These are phyloP conservation scores for Colletotrichum lentis DNA, from an alignment of 2,329 filamentous ascomycete species.

Conservation along the genomic window DNA sequence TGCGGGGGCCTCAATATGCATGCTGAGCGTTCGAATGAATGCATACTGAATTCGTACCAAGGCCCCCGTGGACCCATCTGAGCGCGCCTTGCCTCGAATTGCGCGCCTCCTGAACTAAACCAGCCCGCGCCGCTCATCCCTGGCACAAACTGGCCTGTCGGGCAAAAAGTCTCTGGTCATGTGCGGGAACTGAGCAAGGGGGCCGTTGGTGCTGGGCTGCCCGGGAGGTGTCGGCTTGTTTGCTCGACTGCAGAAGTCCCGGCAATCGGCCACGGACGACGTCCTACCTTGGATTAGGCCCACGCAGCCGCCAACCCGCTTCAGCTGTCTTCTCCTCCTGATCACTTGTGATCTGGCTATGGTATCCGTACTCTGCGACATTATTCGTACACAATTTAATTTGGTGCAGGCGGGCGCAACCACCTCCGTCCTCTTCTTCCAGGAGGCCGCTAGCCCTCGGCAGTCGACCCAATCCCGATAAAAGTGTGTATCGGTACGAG, in stretches of 20 bases:
- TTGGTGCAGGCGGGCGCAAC: not conserved
- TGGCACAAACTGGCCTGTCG: conserved; percentile 22
- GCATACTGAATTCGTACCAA: conserved; percentile 5
- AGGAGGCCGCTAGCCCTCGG: conserved; percentile 2
- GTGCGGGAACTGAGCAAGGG: conserved; percentile 27
- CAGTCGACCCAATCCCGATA: conserved; percentile 24
- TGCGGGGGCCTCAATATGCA: conserved; percentile 36
- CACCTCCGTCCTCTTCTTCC: conserved; percentile 6
- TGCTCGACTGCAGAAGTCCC: conserved; percentile 25
- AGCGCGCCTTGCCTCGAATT: conserved; percentile 21
- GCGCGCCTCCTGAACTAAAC: conserved; percentile 34
- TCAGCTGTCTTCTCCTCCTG: conserved; percentile 6
- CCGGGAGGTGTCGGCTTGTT: conserved; percentile 20
- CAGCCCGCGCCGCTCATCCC: conserved; percentile 21
- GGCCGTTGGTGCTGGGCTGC: conserved; percentile 16
- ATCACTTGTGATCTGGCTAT: not conserved
- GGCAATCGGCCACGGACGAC: conserved; percentile 24
- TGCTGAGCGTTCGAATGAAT: conserved; percentile 10
- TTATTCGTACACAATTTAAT: too few relatives aligned
- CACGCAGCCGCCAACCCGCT: conserved; percentile 7
- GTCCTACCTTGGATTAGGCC: conserved; percentile 18
- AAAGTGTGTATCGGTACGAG: conserved; percentile 18
- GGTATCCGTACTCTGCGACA: too few relatives aligned
- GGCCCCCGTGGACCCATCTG: conserved; percentile 25
- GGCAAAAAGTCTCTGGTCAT: conserved; percentile 31